Base-by-base conservation (phyloP, 306 rosid genomes). In the Quercus engelmannii region DNA sequence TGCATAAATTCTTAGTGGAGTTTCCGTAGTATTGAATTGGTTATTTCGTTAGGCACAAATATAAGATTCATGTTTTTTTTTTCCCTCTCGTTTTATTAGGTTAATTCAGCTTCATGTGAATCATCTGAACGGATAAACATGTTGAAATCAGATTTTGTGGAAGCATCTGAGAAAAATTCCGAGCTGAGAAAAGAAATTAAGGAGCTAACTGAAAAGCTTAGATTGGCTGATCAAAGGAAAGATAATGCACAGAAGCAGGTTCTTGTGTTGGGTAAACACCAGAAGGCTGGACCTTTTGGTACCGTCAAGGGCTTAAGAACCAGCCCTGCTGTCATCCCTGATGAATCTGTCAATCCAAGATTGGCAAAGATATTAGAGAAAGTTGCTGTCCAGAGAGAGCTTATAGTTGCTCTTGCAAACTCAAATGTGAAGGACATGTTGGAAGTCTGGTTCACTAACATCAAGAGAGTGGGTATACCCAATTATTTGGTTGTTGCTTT, bases 361-460 rank as follows among this genome's bases (percentile, higher is more conserved):
- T 83, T 94, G 83, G 91, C 88, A n/a, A 87, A 87, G 86, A 81
- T 94, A 76, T 83, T 94, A 69, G 92, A 92, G 87, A 85, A 91
- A 84, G 81, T 90, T 49, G 90, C 97, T 25, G 89, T 92, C 77
- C 82, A 83, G 8, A 77, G 79, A 78, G 99, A 94, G 85, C 74
- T 92, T 72, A 87, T 94, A 79, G 99, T 94, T 74, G 92, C 93
- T 33, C 92, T 92, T 55, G 99, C 99, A 43, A 94, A 94, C 76
- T 59, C 91, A 43, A 94, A 92, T 69, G 99, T 94, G 75, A 91
- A 91, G 86, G 90, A 77, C 57, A 94, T 92, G 97, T 86, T 94
- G 62, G 92, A 90, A 72, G 79, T 94, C 61, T 92, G 97, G 97
- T 92, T 91, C 85, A 75, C 89, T 76, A 92, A 82, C 72, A 91